These are phyloP conservation scores for Neofusicoccum sp. DNA, from an alignment of 2,329 filamentous ascomycete genomes.

Conservation along the genomic window DNA sequence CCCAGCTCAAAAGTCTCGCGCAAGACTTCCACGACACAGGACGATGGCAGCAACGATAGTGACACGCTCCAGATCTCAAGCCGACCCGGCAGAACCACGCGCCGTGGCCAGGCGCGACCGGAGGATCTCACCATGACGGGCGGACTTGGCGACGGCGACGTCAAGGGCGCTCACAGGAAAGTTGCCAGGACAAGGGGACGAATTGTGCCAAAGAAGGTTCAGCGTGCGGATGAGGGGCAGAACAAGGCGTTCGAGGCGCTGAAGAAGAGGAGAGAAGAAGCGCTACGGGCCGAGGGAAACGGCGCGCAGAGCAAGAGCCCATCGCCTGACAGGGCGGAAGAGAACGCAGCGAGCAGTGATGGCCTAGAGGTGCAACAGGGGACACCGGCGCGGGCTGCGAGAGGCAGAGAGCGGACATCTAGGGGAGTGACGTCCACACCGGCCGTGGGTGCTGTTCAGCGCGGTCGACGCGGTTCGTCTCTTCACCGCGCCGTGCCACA, in stretches of 20 bases:
- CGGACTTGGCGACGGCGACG: constrained; percentile 29
- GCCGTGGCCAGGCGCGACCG: constrained; percentile 23
- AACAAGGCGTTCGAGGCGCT: constrained; percentile 32
- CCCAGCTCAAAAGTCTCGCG: not conserved
- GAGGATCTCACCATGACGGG: constrained; percentile 37
- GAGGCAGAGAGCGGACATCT: constrained; percentile 10
- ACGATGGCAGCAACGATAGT: constrained; percentile 36
- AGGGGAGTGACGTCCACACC: not conserved
- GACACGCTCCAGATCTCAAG: constrained; percentile 28
- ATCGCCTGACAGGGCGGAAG: constrained; percentile 21
- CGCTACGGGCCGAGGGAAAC: no score
- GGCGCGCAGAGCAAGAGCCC: no score
- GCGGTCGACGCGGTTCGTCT: not conserved
- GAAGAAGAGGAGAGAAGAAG: constrained; percentile 33
- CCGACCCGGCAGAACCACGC: constrained; percentile 21
- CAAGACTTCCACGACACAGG: constrained; percentile 17
- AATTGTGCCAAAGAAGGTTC: constrained; percentile 24
- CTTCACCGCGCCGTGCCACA: not conserved
- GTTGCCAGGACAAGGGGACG: constrained; percentile 1
- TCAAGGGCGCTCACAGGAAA: not conserved
- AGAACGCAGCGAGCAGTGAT: constrained; percentile 13
- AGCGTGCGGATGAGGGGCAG: constrained; percentile 24
- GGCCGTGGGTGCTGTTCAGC: not conserved
- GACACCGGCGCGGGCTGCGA: not conserved
- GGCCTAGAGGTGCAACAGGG: not conserved